A percentile compares a stretch with the other conserved stretches of the same genome.
Evolutionary conservation across 164 flowering plant genomes (phyloP).

Genomic region (Magnolia officinalis): DNA sequence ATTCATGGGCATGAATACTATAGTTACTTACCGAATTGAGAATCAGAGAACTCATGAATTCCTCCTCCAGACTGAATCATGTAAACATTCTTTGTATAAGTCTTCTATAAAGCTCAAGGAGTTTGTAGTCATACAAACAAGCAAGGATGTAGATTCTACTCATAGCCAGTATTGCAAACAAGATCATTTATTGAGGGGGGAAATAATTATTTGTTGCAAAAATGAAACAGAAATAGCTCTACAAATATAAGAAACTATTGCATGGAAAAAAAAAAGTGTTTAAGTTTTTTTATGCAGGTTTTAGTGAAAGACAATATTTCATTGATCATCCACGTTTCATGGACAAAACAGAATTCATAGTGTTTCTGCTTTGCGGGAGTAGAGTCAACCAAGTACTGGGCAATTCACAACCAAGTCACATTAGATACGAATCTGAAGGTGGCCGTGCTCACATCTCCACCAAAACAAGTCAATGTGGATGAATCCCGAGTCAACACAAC

Average conservation of each 20-base stretch:
- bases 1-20: background rate
- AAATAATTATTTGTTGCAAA: background rate
- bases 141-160: background rate
- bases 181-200: background rate
- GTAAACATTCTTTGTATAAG: slow-evolving; percentile 7
- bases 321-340: no score
- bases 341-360: no score
- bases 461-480: no score
- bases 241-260: background rate
- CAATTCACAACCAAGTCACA: no score
- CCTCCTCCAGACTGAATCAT: slow-evolving; percentile 95
- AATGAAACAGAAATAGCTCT: background rate
- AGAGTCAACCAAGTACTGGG: no score
- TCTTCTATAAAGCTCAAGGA: slow-evolving; percentile 3
- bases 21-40: slow-evolving; percentile 85
- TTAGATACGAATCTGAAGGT: no score
- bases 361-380: no score
- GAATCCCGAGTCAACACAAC: no score
- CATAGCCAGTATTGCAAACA: background rate
- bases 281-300: no score
- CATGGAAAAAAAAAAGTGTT: no score
- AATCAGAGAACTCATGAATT: slow-evolving; percentile 99
- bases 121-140: background rate
- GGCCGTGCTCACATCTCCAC: no score
- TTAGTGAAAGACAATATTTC: no score